Conservation (phyloP, 257 asterid species). For the Pogostemon cablin region DNA sequence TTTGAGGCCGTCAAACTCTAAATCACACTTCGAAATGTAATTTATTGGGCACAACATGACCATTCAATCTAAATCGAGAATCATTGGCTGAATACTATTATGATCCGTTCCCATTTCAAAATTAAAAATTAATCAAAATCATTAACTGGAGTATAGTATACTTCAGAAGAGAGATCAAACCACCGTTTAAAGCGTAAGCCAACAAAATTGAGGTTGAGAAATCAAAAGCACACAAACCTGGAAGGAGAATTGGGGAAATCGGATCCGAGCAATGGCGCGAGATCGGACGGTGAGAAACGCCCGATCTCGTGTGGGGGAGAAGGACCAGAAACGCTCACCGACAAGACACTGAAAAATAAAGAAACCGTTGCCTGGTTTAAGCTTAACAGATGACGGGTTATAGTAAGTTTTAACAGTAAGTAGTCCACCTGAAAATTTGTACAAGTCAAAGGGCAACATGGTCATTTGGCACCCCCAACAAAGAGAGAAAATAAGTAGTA, state of each 20-base stretch:
- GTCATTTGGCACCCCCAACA: conserved; percentile 14
- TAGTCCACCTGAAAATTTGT: conserved; percentile 1
- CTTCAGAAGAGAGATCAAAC: neutral
- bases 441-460: conserved; percentile 20
- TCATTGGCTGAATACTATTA: conserved; percentile 23
- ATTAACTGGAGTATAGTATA: neutral
- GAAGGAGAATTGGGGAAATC: conserved; percentile 22
- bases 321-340: conserved; percentile 35
- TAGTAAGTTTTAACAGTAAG: conserved; percentile 17
- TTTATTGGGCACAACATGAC: neutral
- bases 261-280: conserved; percentile 50
- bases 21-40: conserved; percentile 9
- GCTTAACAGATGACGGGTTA: conserved; percentile 23
- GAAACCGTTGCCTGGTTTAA: conserved; percentile 30
- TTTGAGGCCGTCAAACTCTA: neutral
- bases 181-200: conserved; percentile 14
- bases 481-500: no score
- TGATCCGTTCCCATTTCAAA: conserved; percentile 9
- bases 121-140: conserved; percentile 12
- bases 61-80: neutral
- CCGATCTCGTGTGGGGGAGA: conserved; percentile 42
- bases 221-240: conserved; percentile 20
- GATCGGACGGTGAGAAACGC: conserved; percentile 47
- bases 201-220: conserved; percentile 28
- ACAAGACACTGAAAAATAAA: conserved; percentile 31